These are phyloP conservation scores for Saitozyma sp. DNA, from an alignment of 768 basidiomycete genomes.

Conservation along the genomic window DNA sequence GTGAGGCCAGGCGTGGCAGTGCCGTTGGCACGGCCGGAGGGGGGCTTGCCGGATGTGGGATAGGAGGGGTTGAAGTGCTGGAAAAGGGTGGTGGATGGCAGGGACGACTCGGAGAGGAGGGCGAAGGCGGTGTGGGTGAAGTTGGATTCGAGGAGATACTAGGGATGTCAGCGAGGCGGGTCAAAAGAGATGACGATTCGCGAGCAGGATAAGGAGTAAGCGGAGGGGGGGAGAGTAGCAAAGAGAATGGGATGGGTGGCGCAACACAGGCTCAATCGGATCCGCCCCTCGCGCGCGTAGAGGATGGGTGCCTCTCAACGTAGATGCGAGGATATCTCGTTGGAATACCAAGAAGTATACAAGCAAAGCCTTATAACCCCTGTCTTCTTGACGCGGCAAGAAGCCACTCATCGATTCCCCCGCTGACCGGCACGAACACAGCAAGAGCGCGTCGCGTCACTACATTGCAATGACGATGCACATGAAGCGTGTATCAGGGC, in stretches of 20 bases:
- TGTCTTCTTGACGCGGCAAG: no score
- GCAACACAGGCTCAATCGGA: no score
- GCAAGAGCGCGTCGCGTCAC: no score
- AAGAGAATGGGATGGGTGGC: neutral
- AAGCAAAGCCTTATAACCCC: neutral
- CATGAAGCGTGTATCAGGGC: no score
- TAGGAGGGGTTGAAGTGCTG: slow-evolving; percentile 45
- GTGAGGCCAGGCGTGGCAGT: slow-evolving; percentile 9
- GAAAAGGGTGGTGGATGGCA: slow-evolving; percentile 42
- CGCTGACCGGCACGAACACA: no score
- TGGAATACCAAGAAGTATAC: neutral
- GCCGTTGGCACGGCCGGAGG: slow-evolving; percentile 9
- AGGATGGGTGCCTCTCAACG: no score
- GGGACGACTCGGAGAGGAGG: slow-evolving; percentile 42
- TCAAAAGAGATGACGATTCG: no score
- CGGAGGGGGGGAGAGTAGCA: neutral
- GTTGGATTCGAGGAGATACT: slow-evolving; percentile 50
- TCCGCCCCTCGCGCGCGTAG: no score
- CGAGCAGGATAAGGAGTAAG: neutral
- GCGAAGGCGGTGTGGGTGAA: slow-evolving; percentile 49
- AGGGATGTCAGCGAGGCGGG: neutral
- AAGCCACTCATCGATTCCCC: no score
- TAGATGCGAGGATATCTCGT: neutral
- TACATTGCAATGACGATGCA: no score
- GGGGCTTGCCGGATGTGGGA: slow-evolving; percentile 5